Base-by-base conservation (phyloP, 345 rosid species). In the Pseudoturritis turrita region DNA sequence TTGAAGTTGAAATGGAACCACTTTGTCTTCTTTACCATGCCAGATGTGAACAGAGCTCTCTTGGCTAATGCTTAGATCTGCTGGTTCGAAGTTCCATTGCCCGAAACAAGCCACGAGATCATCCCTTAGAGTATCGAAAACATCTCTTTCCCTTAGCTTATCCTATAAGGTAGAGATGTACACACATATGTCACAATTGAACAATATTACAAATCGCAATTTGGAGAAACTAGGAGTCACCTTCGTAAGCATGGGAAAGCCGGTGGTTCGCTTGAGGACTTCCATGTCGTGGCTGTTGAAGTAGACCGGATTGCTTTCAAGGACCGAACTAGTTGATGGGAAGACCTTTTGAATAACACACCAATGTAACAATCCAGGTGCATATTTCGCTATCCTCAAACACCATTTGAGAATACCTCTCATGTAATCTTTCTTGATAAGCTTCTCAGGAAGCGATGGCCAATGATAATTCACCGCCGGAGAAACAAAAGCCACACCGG, bases 21-120 rank as follows among this genome's bases (percentile, higher is more conserved):
- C 86, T 76, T 82, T 94, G 74, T 94, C 98, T 79, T 89, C 89
- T 7, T 62, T 62, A 3, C 97, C 97, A 70, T 90, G 95, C 97
- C 96, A 90, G 29, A 90, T 85, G 55, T 94, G 96, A 62, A 90
- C 89, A 35, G 78, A 71, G 73, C 74, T 60, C 40, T 76, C 71
- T 69, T 54, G 0, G 17, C 31, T 36, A 15, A 87, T 80, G 26
- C 50, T 62, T 44, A 90, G 80, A 8, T 85, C 84, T 26, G 81
- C 68, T 0, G 98, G 98, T 74, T 90, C 97, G 59, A 93, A 90
- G 43, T 84, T 95, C 97, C 97, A 93, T 23, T 80, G 74, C 19
- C 90, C 96, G 57, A 83, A 93, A 73, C 81, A 77, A 7, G 68
- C 85, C 65, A 85, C 64, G 26, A 87, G 67, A 72, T 93, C 96